Conservation (phyloP, 805 yeast species). For the Hanseniaspora thailandica region DNA sequence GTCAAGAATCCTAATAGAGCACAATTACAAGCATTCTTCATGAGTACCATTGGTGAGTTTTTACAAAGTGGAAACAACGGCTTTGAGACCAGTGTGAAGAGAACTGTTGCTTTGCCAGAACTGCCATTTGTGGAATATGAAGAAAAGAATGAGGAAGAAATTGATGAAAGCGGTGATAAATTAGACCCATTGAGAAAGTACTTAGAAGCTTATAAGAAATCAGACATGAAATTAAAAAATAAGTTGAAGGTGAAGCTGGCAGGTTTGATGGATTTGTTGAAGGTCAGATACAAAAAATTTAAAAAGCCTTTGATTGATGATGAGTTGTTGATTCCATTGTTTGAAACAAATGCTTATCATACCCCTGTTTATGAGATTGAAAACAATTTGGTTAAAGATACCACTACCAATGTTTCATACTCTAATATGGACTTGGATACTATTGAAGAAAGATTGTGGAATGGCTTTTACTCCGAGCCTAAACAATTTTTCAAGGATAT, state of each 20-base stretch:
- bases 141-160: conserved; percentile 21
- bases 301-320: conserved; percentile 86
- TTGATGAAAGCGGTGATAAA: conserved; percentile 21
- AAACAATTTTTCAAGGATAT: conserved; percentile 77
- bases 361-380: conserved; percentile 39
- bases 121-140: conserved; percentile 28
- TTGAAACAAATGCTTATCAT: conserved; percentile 42
- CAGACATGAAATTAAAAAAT: conserved; percentile 75
- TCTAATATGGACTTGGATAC: conserved; percentile 88
- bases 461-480: conserved; percentile 89
- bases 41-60: conserved; percentile 37
- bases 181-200: conserved; percentile 29
- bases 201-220: conserved; percentile 37
- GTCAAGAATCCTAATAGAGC: conserved; percentile 37
- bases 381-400: conserved; percentile 71
- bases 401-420: conserved; percentile 57
- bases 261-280: conserved; percentile 80
- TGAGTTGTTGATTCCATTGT: conserved; percentile 55
- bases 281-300: conserved; percentile 76
- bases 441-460: conserved; percentile 91
- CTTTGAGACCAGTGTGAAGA: conserved; percentile 50
- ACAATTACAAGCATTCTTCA: conserved; percentile 51
- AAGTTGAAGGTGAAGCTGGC: conserved; percentile 73
- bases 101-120: conserved; percentile 32
- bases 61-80: conserved; percentile 57